phyloP scores from a whole-genome alignment of 495 filamentous ascomycete genomes.

The Penicillium antarcticum region DNA sequence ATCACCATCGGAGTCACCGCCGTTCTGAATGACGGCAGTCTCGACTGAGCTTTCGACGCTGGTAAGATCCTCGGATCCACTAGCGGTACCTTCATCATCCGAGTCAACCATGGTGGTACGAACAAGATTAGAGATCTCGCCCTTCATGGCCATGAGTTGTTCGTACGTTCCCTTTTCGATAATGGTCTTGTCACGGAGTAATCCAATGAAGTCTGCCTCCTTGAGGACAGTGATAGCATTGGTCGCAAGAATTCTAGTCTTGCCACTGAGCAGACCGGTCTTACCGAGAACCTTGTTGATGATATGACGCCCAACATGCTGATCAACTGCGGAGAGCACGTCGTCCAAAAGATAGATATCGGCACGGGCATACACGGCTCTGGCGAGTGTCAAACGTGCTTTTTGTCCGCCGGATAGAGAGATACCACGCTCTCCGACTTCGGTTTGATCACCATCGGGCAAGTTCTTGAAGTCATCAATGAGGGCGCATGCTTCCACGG shows the following conservation, averaged over 20 bases:
- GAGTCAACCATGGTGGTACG: conserved; percentile 70
- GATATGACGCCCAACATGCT: conserved; percentile 92
- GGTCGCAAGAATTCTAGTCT: conserved; percentile 91
- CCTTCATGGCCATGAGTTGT: conserved; percentile 90
- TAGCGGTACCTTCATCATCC: conserved; percentile 54
- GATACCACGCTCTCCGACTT: conserved; percentile 96
- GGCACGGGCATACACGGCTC: conserved; percentile 96
- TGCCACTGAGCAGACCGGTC: conserved; percentile 76
- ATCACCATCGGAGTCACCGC: conserved; percentile 59
- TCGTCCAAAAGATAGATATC: conserved; percentile 97
- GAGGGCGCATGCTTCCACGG: conserved; percentile 90
- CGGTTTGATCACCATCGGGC: conserved; percentile 93
- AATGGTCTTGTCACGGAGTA: conserved; percentile 80
- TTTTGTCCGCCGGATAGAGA: conserved; percentile 97
- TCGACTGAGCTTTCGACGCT: conserved; percentile 53
- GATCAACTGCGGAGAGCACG: conserved; percentile 91
- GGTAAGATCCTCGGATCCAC: conserved; percentile 49
- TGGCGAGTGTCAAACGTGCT: conserved; percentile 87
- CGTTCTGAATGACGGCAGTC: conserved; percentile 48
- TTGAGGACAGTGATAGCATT: conserved; percentile 92
- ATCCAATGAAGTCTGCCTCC: conserved; percentile 79
- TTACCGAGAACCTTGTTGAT: conserved; percentile 90
- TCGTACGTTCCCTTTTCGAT: conserved; percentile 86
- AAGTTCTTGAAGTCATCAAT: conserved; percentile 87
- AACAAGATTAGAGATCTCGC: conserved; percentile 81